phyloP scores from a whole-genome alignment of 148 eudicot species.

The Mesembryanthemum crystallinum region DNA sequence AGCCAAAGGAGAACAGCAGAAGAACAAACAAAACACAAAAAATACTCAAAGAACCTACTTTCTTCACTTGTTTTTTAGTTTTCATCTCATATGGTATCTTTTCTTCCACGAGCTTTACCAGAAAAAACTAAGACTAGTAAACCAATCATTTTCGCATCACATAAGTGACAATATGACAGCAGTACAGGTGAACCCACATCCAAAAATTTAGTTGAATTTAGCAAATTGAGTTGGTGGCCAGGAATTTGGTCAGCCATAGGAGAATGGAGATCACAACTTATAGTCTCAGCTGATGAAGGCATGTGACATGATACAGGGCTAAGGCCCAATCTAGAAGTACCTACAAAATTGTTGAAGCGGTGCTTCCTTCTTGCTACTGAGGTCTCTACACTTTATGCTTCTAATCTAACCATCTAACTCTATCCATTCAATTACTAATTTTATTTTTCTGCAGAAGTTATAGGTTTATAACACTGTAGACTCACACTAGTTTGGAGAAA shows the following conservation, averaged over 20 bases:
- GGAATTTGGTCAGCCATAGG: neutral
- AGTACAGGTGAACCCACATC: neutral
- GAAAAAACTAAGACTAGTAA: too few species aligned
- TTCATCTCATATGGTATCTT: too few species aligned
- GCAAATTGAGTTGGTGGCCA: too few species aligned
- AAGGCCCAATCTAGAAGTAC: neutral
- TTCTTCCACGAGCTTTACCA: too few species aligned
- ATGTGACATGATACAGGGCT: neutral
- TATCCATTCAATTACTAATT: neutral
- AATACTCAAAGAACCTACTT: too few species aligned
- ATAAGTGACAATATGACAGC: too few species aligned
- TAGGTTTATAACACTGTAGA: too few species aligned
- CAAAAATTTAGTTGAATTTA: neutral
- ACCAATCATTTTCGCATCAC: too few species aligned
- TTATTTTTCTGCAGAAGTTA: neutral
- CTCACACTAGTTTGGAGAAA: neutral
- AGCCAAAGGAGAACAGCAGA: too few species aligned
- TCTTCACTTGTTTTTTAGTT: too few species aligned
- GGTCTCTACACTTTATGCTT: neutral
- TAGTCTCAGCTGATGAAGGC: neutral
- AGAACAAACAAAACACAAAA: too few species aligned
- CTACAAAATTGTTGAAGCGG: neutral
- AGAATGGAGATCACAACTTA: neutral
- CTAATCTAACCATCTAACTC: neutral
- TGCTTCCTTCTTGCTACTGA: neutral